These are phyloP conservation scores for Sinapis alba DNA, from an alignment of 441 rosid species.

Conservation along the genomic window DNA sequence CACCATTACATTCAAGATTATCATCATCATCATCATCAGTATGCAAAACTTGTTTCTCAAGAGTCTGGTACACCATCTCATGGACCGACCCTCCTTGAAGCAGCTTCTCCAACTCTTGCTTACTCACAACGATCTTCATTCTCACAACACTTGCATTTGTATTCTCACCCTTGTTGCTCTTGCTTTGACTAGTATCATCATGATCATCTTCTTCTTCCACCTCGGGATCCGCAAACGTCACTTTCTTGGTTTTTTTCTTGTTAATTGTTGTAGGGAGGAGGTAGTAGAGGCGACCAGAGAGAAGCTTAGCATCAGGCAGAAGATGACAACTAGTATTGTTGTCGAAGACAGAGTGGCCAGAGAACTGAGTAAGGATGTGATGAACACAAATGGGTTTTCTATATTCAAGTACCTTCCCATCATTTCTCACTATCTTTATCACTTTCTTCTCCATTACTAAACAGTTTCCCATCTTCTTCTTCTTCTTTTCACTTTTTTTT, in stretches of 20 bases:
- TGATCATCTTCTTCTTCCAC: slow-evolving; percentile 30
- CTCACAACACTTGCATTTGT: slow-evolving; percentile 47
- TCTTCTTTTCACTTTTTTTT: not conserved
- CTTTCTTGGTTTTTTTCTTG: slow-evolving; percentile 44
- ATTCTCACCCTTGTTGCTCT: not conserved
- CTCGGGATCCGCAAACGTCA: slow-evolving; percentile 57
- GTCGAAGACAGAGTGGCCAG: slow-evolving; percentile 51
- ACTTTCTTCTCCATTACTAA: slow-evolving; percentile 53
- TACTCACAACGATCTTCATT: slow-evolving; percentile 72
- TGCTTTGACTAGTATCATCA: slow-evolving; percentile 6
- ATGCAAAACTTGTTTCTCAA: slow-evolving; percentile 40
- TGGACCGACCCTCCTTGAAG: slow-evolving; percentile 57
- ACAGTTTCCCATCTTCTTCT: slow-evolving; percentile 76
- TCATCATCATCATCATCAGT: slow-evolving; percentile 16
- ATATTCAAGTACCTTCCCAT: slow-evolving; percentile 76
- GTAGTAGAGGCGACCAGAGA: slow-evolving; percentile 55
- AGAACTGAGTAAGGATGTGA: slow-evolving; percentile 60
- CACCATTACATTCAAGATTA: slow-evolving; percentile 28
- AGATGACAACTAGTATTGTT: slow-evolving; percentile 42
- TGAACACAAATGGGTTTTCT: slow-evolving; percentile 60
- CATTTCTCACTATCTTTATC: slow-evolving; percentile 63
- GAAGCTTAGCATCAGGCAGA: slow-evolving; percentile 52
- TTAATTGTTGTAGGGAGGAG: slow-evolving; percentile 45
- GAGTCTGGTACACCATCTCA: slow-evolving; percentile 50
- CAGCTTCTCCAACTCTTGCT: slow-evolving; percentile 68